phyloP scores from a whole-genome alignment of 306 rosid genomes.

The Gynostemma pentaphyllum region DNA sequence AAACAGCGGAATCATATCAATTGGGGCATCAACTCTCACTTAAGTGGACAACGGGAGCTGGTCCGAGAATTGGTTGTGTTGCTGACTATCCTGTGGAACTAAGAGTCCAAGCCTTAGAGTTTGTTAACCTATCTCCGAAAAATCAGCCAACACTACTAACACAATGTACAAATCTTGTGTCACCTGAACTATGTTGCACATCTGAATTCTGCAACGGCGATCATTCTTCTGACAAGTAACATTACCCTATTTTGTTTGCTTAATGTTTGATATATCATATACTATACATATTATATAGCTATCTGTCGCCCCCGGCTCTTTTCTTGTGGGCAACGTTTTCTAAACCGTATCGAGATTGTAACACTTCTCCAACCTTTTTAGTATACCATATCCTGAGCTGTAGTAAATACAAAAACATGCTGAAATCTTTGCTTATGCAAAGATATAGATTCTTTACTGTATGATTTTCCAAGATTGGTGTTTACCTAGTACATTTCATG shows the following conservation, averaged over 20 bases:
- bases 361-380: background rate
- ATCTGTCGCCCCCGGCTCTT: background rate
- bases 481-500: background rate
- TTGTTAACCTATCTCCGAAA: conserved; percentile 62
- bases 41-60: conserved; percentile 88
- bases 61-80: conserved; percentile 94
- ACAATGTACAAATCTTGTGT: conserved; percentile 20
- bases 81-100: conserved; percentile 80
- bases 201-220: background rate
- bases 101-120: conserved; percentile 75
- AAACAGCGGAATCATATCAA: conserved; percentile 57
- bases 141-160: conserved; percentile 36
- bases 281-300: background rate
- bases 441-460: background rate
- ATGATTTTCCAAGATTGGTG: background rate
- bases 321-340: background rate
- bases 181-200: conserved; percentile 21
- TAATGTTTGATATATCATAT: background rate
- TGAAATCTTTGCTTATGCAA: background rate
- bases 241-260: background rate
- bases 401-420: background rate
- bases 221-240: background rate
- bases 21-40: conserved; percentile 68
- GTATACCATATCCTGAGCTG: background rate
- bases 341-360: background rate